Base-by-base conservation (phyloP, 2,329 filamentous ascomycete genomes). In the Diaporthe batatas region DNA sequence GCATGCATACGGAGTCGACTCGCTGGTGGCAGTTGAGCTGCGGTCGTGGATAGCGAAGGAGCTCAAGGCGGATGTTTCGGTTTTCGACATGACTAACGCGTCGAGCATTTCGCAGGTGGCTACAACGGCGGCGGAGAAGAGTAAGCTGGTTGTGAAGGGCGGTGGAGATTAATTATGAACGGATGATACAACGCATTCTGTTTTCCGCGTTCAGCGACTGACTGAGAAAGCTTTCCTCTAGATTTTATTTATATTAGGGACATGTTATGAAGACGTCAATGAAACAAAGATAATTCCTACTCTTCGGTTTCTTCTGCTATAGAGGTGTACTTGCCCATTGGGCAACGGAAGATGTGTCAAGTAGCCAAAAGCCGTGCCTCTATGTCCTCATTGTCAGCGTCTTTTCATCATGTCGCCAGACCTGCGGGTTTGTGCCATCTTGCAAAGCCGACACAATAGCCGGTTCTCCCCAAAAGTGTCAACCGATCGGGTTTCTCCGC, bases 1-100 rank as follows among this genome's bases (percentile, higher is more conserved):
- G 3, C 72, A 78, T 55, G 69, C 76, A 0, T 78, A 77, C 25
- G 77, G 77, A 4, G 75, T 79, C 32, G 78, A 79, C 72, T 79
- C 77, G 59, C 68, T 79, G 49, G 76, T 78, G 21, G 78, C 76
- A 12, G 79, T 76, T 12, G 76, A 78, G 47, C 70, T 79, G 53
- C 74, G 77, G 21, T 71, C 76, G 3, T 78, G 77, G 78, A n/a
- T 78, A 29, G 54, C 75, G 25, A 78, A 76, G 68, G 76, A 76
- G 42, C 59, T 79, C n/a, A 73, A 75, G 44, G 76, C 76, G 2
- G 76, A 79, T 29, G 55, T 79, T 3, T 76, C 77, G 23, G 73
- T 79, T 16, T 78, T 79, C 67, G 77, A 79, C 44, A 78, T 79
- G 62, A 67, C 62, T 14, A 67, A 67, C 32, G 62, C 62, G n/a